Evolutionary conservation across 495 filamentous ascomycete species (phyloP).

Genomic region (Pyrenula massariospora): DNA sequence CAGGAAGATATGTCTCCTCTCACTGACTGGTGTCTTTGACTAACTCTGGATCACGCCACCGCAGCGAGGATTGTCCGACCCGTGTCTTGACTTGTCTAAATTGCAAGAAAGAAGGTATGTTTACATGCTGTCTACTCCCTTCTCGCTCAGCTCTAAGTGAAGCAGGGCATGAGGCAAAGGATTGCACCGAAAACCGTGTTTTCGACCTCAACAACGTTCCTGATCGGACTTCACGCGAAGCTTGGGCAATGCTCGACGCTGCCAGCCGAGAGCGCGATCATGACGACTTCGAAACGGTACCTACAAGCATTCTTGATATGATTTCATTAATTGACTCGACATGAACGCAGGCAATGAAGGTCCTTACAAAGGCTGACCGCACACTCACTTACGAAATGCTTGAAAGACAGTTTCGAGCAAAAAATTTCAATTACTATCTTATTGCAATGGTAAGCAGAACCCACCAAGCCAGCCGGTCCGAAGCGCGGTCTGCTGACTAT

Average conservation of each 20-base stretch:
- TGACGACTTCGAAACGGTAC: conserved; percentile 60
- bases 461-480: too few species aligned
- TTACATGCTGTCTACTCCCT: conserved; percentile 2
- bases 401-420: conserved; percentile 58
- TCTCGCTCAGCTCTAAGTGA: background rate
- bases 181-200: conserved; percentile 60
- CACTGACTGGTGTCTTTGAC: background rate
- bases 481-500: too few species aligned
- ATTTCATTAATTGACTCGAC: conserved; percentile 9
- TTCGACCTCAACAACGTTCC: conserved; percentile 50
- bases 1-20: conserved; percentile 31
- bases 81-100: conserved; percentile 58
- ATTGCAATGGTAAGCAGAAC: conserved; percentile 53
- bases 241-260: conserved; percentile 55
- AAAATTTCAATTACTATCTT: conserved; percentile 52
- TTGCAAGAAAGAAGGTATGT: conserved; percentile 59
- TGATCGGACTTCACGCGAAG: conserved; percentile 47
- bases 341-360: conserved; percentile 37
- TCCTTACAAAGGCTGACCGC: conserved; percentile 64
- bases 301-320: background rate
- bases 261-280: conserved; percentile 56
- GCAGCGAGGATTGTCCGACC: conserved; percentile 58
- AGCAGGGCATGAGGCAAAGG: conserved; percentile 49
- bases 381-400: conserved; percentile 56
- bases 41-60: conserved; percentile 33